Evolutionary conservation across 768 basidiomycete species (phyloP).

Genomic region (Lentinula lateritia): DNA sequence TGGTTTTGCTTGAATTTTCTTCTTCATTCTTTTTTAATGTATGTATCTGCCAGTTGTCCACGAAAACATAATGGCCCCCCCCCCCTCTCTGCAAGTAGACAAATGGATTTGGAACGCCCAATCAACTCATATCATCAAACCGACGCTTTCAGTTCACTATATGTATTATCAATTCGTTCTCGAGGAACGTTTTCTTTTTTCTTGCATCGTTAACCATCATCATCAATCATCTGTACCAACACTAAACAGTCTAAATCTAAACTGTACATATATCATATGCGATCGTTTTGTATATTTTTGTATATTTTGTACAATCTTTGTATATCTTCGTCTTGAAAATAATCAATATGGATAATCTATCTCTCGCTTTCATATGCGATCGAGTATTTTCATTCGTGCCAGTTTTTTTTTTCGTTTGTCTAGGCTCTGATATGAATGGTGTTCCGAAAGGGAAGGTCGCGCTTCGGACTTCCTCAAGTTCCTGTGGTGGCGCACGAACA

Average conservation of each 20-base stretch:
- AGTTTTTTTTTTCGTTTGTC: too few species aligned
- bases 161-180: constrained; percentile 17
- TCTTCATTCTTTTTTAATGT: not conserved
- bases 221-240: constrained; percentile 9
- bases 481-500: not conserved
- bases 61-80: not conserved
- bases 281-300: not conserved
- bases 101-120: not conserved
- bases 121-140: not conserved
- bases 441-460: too few species aligned
- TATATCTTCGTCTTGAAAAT: not conserved
- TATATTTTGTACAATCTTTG: not conserved
- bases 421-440: too few species aligned
- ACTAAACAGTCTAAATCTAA: not conserved
- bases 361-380: too few species aligned
- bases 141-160: constrained; percentile 12
- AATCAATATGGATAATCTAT: not conserved
- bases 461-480: too few species aligned
- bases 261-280: not conserved
- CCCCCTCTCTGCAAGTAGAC: not conserved
- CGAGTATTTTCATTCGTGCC: too few species aligned
- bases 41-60: not conserved
- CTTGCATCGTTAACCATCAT: constrained; percentile 20
- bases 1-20: not conserved
- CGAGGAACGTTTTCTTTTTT: constrained; percentile 2